Base-by-base conservation (phyloP, 805 yeast genomes). In the Yarrowia yakushimensis region DNA sequence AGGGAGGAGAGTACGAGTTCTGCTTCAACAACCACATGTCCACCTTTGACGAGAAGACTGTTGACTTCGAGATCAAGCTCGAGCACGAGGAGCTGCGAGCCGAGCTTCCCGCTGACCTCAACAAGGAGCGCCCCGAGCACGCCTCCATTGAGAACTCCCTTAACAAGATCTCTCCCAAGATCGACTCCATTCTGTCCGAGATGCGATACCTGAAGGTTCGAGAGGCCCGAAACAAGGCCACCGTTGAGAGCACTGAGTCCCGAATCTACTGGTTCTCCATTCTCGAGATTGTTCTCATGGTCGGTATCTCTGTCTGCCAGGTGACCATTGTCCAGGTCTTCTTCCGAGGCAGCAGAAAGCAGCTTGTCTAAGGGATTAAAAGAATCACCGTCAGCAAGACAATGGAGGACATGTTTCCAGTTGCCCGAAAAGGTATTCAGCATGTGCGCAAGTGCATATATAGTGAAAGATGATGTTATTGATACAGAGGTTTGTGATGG, bases 191-290 rank as follows among this genome's bases (percentile, higher is more conserved):
- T 69, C 36, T 45, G 41, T 43, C 62, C 15, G 54, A 45, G 41
- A 70, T 93, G 72, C 88, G 86, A 69, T 88, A 92, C 75, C 91
- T 92, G 79, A 88, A 85, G 76, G 85, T 96, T 12, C 86, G 99
- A 78, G 93, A 89, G 75, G 85, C 85, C 77, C 83, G 98, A 77
- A 93, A 93, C 77, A 94, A 90, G 82, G 83, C 87, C 57, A 90
- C 97, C 43, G 97, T 90, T 66, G 80, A 80, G 73, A 83, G 90
- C 57, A 90, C 96, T 31, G 89, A 86, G 70, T 77, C 85, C 18
- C 84, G 96, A 72, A 81, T 90, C 64, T 86, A 87, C 71, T 89
- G 86, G 82, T 82, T 88, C 70, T 85, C 92, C 48, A 76, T 88
- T 61, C 75, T 84, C 64, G 91, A 87, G 72, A 87, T 89, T 66